A percentile compares a stretch with the other conserved stretches of the same genome.
Evolutionary conservation across 2,329 filamentous ascomycete species (phyloP).

Genomic region (Tolypocladium nubicola): DNA sequence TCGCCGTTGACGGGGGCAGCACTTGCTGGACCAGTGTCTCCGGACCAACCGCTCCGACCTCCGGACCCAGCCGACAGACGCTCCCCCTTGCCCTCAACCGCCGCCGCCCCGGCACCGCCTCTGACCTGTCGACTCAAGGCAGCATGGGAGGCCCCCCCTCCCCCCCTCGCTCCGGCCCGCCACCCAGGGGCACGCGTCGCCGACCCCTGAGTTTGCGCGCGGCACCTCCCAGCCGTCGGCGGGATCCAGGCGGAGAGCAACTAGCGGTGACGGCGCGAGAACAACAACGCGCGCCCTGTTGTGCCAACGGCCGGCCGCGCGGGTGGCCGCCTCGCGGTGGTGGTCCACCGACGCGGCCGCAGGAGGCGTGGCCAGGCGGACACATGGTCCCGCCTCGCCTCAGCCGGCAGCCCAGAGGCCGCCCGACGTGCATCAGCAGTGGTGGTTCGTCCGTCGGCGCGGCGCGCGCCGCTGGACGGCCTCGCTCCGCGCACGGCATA

Average conservation of each 20-base stretch:
- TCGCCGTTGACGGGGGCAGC: not conserved
- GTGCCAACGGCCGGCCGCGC: not conserved
- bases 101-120: not conserved
- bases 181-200: not conserved
- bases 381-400: not conserved
- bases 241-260: not conserved
- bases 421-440: not conserved
- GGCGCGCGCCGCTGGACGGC: not conserved
- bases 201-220: not conserved
- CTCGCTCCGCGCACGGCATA: not conserved
- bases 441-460: not conserved
- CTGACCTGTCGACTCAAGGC: not conserved
- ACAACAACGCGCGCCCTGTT: not conserved
- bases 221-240: not conserved
- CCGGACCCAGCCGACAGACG: not conserved
- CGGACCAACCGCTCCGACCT: not conserved
- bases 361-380: not conserved
- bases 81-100: not conserved
- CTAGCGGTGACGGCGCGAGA: not conserved
- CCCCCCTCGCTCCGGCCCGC: not conserved
- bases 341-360: not conserved
- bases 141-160: too few relatives aligned
- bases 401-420: not conserved
- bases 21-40: not conserved
- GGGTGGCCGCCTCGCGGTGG: not conserved